Conservation (phyloP, 2,329 filamentous ascomycete genomes). For the Blastomyces silverae region DNA sequence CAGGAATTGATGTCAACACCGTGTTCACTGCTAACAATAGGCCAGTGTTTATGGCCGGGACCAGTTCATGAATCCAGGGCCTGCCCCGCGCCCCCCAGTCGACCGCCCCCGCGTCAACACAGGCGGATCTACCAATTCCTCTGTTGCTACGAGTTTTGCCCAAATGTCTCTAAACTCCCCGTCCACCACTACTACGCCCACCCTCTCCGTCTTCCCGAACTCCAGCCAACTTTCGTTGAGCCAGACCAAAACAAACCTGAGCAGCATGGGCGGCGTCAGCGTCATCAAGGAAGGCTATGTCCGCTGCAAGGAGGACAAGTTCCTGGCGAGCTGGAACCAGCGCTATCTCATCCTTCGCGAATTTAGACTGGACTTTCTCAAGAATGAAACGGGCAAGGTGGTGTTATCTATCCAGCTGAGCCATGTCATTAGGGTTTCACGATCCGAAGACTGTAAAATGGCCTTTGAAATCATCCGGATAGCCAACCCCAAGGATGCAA, state of each 20-base stretch:
- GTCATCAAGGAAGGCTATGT: constrained; percentile 61
- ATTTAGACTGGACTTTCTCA: constrained; percentile 89
- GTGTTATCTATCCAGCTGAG: constrained; percentile 78
- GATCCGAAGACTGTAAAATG: constrained; percentile 83
- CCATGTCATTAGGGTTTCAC: constrained; percentile 81
- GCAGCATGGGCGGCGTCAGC: constrained; percentile 60
- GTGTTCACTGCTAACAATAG: constrained; percentile 13
- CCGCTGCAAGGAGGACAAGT: constrained; percentile 69
- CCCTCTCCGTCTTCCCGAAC: constrained; percentile 58
- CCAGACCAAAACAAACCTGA: constrained; percentile 51
- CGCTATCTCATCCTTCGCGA: constrained; percentile 89
- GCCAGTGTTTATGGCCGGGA: constrained; percentile 54
- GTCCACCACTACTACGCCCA: constrained; percentile 57
- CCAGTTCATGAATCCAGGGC: constrained; percentile 93
- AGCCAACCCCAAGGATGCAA: constrained; percentile 53
- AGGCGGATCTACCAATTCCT: constrained; percentile 66
- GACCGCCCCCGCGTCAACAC: constrained; percentile 76
- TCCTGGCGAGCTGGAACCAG: constrained; percentile 78
- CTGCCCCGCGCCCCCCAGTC: constrained; percentile 80
- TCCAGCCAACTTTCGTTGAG: constrained; percentile 66
- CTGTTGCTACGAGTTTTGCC: constrained; percentile 54
- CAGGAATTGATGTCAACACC: neutral
- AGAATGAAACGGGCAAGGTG: constrained; percentile 79
- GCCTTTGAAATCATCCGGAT: constrained; percentile 88
- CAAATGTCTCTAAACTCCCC: constrained; percentile 65